Base-by-base conservation (phyloP, 495 filamentous ascomycete species). In the Poronia punctata region DNA sequence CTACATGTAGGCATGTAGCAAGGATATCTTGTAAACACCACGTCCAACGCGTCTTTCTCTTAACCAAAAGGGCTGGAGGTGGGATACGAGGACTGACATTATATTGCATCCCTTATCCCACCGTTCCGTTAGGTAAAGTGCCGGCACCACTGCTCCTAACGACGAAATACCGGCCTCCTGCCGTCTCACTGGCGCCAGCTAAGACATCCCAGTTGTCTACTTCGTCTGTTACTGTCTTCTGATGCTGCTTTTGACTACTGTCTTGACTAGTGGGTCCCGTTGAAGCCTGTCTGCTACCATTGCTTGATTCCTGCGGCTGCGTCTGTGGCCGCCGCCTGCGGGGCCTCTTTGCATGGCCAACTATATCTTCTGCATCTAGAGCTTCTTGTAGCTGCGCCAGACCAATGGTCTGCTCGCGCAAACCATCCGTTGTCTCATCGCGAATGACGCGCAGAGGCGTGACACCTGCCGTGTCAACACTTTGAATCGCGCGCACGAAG, bases 401-500 rank as follows among this genome's bases (percentile, higher is more conserved):
- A 14, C 58, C 56, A 30, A 76, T 66, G 6, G 63, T 62, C 29
- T 59, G 52, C 36, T 73, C 72, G 4, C 46, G 48, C 12, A 66
- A 28, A 2, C 66, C 65, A 3, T 52, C 48, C 24, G 58, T 50
- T 0, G 75, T 88, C 63, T 97, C 88, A 60, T 97, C 93, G 20
- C 86, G 75, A 37, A 99, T 83, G 37, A 78, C 78, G 27, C 74
- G 68, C 22, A 97, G 57, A 0, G 92, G 88, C 34, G 75, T 65
- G 1, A 96, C 70, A 2, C 71, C 79, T 0, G 62, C 57, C 1
- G 87, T 89, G 64, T 90, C 73, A 4, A 95, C 80, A n/a, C 60
- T 63, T 47, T 92, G 88, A 21, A 97, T 82, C 38, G 83, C 77
- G 39, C 73, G 76, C 26, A 97, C 87, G 52, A 99, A 97, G 52